Evolutionary conservation across 495 filamentous ascomycete genomes (phyloP).

Genomic region (Xylaria telfairii): DNA sequence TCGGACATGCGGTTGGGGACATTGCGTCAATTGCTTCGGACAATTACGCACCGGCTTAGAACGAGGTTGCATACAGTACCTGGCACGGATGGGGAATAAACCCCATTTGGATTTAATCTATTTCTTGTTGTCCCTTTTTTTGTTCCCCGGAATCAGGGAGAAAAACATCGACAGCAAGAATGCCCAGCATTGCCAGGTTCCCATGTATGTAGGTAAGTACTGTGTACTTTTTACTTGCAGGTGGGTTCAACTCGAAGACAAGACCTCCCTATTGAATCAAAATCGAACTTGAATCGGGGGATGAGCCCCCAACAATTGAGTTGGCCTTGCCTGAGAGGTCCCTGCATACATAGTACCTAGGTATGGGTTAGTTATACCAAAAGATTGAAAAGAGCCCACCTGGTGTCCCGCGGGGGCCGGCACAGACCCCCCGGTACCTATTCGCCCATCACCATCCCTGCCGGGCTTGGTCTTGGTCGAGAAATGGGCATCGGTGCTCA

Average conservation of each 20-base stretch:
- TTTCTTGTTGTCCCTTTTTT: neutral
- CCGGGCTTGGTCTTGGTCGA: too few relatives aligned
- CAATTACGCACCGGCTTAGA: conserved; percentile 8
- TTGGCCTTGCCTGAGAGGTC: conserved; percentile 15
- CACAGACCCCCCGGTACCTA: neutral
- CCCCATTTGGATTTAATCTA: conserved; percentile 8
- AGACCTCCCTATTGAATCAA: conserved; percentile 22
- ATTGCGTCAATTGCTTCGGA: conserved; percentile 15
- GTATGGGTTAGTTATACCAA: neutral
- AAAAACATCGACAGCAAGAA: neutral
- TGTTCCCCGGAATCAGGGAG: neutral
- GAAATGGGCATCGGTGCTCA: neutral
- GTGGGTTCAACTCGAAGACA: conserved; percentile 24
- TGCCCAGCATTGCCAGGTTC: neutral
- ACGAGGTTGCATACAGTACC: neutral
- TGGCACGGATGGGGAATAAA: conserved; percentile 1
- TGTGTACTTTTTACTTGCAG: conserved; percentile 20
- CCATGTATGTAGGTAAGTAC: neutral
- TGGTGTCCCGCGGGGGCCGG: conserved; percentile 23
- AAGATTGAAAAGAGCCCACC: conserved; percentile 6
- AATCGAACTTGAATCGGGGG: neutral
- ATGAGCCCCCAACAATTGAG: conserved; percentile 44
- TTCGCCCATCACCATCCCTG: neutral
- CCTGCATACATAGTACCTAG: too few relatives aligned
- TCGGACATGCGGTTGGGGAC: conserved; percentile 27